Conservation (phyloP, 2,329 filamentous ascomycete species). For the Cladosporium colombiae region DNA sequence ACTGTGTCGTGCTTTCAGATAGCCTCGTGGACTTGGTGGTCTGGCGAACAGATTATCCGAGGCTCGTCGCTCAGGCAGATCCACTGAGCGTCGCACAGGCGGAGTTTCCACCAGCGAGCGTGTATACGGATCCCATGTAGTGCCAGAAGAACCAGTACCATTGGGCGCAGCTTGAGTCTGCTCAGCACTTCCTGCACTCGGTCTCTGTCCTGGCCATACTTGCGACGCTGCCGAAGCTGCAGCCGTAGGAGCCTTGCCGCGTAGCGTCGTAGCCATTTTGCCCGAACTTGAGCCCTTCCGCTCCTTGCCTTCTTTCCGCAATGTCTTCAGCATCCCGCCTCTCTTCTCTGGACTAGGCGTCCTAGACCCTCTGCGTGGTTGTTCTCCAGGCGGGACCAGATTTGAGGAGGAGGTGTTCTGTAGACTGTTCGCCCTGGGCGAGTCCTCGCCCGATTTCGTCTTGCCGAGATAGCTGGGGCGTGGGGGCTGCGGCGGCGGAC, state of each 20-base stretch:
- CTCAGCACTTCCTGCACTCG: conserved; percentile 25
- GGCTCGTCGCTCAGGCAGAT: conserved; percentile 23
- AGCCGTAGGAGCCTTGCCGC: conserved; percentile 52
- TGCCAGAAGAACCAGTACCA: background rate
- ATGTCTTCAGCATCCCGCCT: conserved; percentile 52
- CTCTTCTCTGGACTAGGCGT: conserved; percentile 65
- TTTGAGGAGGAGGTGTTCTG: conserved; percentile 25
- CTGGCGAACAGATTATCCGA: conserved; percentile 31
- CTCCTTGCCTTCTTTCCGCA: conserved; percentile 34
- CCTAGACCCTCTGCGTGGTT: conserved; percentile 51
- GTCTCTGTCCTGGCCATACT: conserved; percentile 53
- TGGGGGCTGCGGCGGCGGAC: conserved; percentile 39
- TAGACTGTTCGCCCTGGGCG: conserved; percentile 31
- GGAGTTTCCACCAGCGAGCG: conserved; percentile 34
- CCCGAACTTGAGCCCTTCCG: conserved; percentile 41
- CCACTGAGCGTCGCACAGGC: conserved; percentile 10
- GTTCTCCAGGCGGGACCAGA: conserved; percentile 28
- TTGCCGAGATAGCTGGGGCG: conserved; percentile 50
- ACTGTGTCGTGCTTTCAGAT: conserved; percentile 25
- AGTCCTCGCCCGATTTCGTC: conserved; percentile 47
- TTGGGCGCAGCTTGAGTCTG: conserved; percentile 7
- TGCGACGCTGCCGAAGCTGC: conserved; percentile 64
- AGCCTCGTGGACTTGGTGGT: conserved; percentile 37
- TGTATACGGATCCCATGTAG: conserved; percentile 38
- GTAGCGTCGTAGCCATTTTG: conserved; percentile 47